These are phyloP conservation scores for Rhizopogon vulgaris DNA, from an alignment of 768 basidiomycete species.

Conservation along the genomic window DNA sequence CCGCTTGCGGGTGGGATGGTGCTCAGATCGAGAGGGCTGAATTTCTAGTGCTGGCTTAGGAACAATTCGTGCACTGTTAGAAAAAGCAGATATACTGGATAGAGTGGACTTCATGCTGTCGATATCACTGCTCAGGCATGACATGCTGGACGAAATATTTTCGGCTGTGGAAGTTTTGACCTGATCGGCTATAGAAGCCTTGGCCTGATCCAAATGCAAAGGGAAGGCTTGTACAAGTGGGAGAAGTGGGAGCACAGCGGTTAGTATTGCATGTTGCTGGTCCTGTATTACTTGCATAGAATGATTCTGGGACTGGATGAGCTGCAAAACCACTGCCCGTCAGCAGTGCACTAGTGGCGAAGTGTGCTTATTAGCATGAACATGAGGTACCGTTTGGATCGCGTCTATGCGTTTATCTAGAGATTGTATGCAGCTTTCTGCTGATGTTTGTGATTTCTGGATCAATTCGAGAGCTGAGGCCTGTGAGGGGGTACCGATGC, in stretches of 20 bases:
- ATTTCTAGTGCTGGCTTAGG: too few relatives aligned
- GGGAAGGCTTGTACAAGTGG: slow-evolving; percentile 58
- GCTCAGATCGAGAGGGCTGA: neutral
- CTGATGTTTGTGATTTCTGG: slow-evolving; percentile 35
- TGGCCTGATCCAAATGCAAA: slow-evolving; percentile 38
- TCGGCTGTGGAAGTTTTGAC: slow-evolving; percentile 14
- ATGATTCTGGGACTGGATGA: slow-evolving; percentile 49
- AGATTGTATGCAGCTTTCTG: slow-evolving; percentile 32
- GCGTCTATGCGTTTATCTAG: slow-evolving; percentile 53
- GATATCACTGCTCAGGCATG: slow-evolving; percentile 10
- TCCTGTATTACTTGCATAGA: slow-evolving; percentile 41
- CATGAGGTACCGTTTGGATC: slow-evolving; percentile 39
- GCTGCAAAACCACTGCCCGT: slow-evolving; percentile 17
- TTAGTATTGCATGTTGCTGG: slow-evolving; percentile 52
- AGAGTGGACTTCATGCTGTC: slow-evolving; percentile 9
- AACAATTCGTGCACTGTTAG: neutral
- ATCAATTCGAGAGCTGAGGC: slow-evolving; percentile 30
- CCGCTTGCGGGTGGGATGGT: neutral
- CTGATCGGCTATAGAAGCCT: slow-evolving; percentile 11
- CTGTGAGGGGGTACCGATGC: slow-evolving; percentile 55
- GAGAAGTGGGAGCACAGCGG: slow-evolving; percentile 51
- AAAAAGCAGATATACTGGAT: neutral
- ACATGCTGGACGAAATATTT: slow-evolving; percentile 12
- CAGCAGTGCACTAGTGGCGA: slow-evolving; percentile 15
- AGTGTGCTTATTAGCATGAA: slow-evolving; percentile 9